Evolutionary conservation across 441 rosid genomes (phyloP).

Genomic region (Bruguiera hainesii): DNA sequence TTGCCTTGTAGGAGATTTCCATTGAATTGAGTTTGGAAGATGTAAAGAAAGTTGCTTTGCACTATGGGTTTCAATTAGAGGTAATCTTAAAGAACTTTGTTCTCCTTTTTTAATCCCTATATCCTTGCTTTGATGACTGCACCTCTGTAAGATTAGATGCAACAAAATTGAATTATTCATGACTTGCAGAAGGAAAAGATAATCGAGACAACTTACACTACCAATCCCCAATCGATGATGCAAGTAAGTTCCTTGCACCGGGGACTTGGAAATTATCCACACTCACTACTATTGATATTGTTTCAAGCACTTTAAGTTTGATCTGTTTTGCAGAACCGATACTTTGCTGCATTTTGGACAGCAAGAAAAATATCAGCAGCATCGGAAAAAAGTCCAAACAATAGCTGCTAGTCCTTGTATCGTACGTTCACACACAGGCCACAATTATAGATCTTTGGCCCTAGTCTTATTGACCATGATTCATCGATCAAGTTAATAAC

Average conservation of each 20-base stretch:
- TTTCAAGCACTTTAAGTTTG: constrained; percentile 1
- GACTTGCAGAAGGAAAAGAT: constrained; percentile 75
- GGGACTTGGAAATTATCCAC: not conserved
- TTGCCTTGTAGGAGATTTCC: constrained; percentile 76
- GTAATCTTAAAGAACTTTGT: constrained; percentile 27
- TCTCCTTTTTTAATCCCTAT: not conserved
- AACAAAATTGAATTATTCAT: constrained; percentile 12
- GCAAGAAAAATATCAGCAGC: constrained; percentile 59
- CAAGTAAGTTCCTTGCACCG: constrained; percentile 50
- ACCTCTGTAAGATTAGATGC: not conserved
- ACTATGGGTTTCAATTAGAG: constrained; percentile 71
- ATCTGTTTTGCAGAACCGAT: constrained; percentile 57
- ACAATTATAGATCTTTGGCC: not conserved
- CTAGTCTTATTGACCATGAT: not conserved
- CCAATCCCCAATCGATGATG: constrained; percentile 91
- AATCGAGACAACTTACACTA: constrained; percentile 84
- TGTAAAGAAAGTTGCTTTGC: constrained; percentile 75
- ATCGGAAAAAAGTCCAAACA: constrained; percentile 17
- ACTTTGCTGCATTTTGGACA: constrained; percentile 84
- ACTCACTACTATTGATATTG: not conserved
- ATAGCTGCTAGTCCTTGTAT: constrained; percentile 5
- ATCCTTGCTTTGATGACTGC: not conserved
- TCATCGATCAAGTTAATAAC: no score
- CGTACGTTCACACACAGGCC: not conserved
- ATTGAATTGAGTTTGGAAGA: constrained; percentile 93